These are phyloP conservation scores for Bothriochloa decipiens DNA, from an alignment of 176 grass and related monocot species.

Conservation along the genomic window DNA sequence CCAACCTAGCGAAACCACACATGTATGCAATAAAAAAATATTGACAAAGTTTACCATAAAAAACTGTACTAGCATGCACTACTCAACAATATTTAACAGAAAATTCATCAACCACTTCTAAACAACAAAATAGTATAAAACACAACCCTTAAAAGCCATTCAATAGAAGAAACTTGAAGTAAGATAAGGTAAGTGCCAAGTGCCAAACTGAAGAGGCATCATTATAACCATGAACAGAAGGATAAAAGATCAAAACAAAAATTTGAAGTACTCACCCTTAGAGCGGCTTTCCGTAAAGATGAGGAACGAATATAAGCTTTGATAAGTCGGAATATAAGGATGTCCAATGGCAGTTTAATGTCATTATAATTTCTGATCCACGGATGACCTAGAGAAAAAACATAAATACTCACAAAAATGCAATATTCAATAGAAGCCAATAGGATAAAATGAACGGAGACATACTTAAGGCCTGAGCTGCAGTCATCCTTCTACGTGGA, in stretches of 20 bases:
- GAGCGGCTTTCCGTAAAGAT: constrained; percentile 73
- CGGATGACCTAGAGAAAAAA: constrained; percentile 68
- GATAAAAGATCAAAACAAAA: constrained; percentile 9
- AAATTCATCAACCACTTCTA: constrained; percentile 8
- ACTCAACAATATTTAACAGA: not conserved
- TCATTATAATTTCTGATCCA: constrained; percentile 90
- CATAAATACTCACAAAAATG: constrained; percentile 25
- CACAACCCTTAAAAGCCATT: constrained; percentile 7
- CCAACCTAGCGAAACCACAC: not conserved
- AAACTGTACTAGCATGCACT: not conserved
- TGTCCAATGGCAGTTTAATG: constrained; percentile 66
- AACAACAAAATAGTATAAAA: constrained; percentile 10
- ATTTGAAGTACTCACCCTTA: constrained; percentile 55
- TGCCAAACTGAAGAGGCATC: not conserved
- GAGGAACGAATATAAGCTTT: constrained; percentile 81
- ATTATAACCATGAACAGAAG: constrained; percentile 12
- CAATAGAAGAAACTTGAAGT: not conserved
- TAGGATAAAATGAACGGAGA: not conserved
- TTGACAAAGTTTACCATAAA: not conserved
- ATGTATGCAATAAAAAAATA: not conserved
- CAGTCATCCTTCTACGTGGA: constrained; percentile 89
- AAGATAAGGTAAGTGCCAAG: not conserved
- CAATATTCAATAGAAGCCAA: not conserved
- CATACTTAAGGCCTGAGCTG: constrained; percentile 79
- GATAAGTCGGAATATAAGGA: constrained; percentile 78